These are phyloP conservation scores for Cantharellus anzutake DNA, from an alignment of 768 basidiomycete species.

Conservation along the genomic window DNA sequence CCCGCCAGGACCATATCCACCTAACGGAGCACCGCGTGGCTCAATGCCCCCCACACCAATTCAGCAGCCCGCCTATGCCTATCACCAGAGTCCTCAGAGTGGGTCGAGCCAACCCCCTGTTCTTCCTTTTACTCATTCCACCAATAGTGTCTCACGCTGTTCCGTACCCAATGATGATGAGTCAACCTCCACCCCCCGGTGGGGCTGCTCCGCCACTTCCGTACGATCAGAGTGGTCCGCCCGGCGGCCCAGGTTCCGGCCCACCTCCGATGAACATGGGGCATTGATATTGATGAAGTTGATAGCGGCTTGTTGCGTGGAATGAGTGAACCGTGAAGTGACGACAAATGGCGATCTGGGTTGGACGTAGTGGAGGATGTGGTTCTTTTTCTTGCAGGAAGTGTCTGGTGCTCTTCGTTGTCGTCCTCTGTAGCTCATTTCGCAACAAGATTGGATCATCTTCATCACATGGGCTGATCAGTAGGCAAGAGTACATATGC, in stretches of 20 bases:
- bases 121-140: conserved; percentile 10
- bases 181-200: conserved; percentile 27
- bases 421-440: not conserved
- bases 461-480: not conserved
- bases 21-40: conserved; percentile 61
- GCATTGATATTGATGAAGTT: conserved; percentile 3
- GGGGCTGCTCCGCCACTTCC: conserved; percentile 52
- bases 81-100: conserved; percentile 83
- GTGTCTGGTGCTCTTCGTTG: not conserved
- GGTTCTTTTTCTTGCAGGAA: not conserved
- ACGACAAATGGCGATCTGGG: not conserved
- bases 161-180: conserved; percentile 88
- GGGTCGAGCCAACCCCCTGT: conserved; percentile 17
- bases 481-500: no score
- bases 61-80: conserved; percentile 61
- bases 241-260: conserved; percentile 5
- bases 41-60: conserved; percentile 89
- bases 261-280: conserved; percentile 6
- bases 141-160: conserved; percentile 62
- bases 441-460: not conserved
- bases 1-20: conserved; percentile 57
- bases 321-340: not conserved
- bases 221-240: conserved; percentile 24
- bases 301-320: not conserved
- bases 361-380: not conserved